Percentiles rank a stretch among this genome's conserved stretches.
phyloP scores from a whole-genome alignment of 768 basidiomycete species.

The Dendrothele bispora region DNA sequence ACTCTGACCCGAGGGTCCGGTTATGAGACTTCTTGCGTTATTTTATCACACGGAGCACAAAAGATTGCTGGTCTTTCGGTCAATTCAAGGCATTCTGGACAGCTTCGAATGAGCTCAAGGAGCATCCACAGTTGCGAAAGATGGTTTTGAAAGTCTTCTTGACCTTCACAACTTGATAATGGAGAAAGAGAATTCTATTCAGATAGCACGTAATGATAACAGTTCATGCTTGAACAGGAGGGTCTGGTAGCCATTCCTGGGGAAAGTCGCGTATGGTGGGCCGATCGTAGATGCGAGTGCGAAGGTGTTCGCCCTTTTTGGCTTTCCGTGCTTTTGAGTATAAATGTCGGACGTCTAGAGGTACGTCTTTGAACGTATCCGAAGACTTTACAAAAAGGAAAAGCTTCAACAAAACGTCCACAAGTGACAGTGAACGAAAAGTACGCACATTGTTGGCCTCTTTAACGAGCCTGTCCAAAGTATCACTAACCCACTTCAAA shows the following conservation, averaged over 20 bases:
- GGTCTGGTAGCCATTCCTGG: slow-evolving; percentile 72
- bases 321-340: slow-evolving; percentile 71
- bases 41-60: no score
- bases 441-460: slow-evolving; percentile 84
- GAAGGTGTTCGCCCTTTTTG: slow-evolving; percentile 68
- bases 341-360: slow-evolving; percentile 82
- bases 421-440: slow-evolving; percentile 8
- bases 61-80: no score
- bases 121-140: no score
- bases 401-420: slow-evolving; percentile 33
- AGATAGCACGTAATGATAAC: slow-evolving; percentile 3
- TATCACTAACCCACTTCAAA: slow-evolving; percentile 91
- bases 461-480: slow-evolving; percentile 72
- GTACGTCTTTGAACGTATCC: slow-evolving; percentile 60
- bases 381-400: no score
- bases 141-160: no score
- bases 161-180: no score
- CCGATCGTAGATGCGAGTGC: slow-evolving; percentile 49
- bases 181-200: not conserved
- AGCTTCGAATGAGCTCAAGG: no score
- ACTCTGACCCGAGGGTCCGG: no score
- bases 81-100: no score
- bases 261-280: slow-evolving; percentile 83
- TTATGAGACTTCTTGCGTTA: no score
- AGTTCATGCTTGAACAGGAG: slow-evolving; percentile 12